Conservation (phyloP, 1,284 basidiomycete species). For the Puccinia triticina region DNA sequence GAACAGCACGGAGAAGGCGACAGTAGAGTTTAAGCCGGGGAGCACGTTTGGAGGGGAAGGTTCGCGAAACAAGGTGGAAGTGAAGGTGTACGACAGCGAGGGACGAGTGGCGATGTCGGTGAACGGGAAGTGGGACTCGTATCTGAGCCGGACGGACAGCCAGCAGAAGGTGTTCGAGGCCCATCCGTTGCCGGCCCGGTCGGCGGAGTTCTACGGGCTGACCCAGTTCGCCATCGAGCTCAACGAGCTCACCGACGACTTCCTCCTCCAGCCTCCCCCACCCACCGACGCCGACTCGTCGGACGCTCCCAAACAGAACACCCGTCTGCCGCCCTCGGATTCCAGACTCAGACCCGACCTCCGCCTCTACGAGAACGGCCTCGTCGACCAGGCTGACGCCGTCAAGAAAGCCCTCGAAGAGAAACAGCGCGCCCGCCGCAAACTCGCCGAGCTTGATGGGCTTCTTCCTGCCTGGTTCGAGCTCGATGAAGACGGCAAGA, state of each 20-base stretch:
- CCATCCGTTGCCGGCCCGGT: conserved; percentile 10
- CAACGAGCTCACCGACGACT: conserved; percentile 69
- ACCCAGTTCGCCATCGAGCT: conserved; percentile 76
- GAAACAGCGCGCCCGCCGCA: conserved; percentile 61
- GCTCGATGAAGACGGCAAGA: background rate
- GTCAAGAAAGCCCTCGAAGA: conserved; percentile 76
- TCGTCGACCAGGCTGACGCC: conserved; percentile 73
- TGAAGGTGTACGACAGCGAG: conserved; percentile 40
- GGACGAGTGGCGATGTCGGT: conserved; percentile 53
- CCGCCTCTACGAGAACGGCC: conserved; percentile 78
- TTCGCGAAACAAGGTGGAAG: conserved; percentile 51
- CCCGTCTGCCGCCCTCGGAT: conserved; percentile 75
- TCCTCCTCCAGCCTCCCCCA: background rate
- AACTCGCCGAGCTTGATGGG: conserved; percentile 60
- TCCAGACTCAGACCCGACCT: conserved; percentile 84
- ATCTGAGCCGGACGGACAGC: conserved; percentile 54
- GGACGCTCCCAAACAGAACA: background rate
- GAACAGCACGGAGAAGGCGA: conserved; percentile 66
- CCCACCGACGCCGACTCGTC: background rate
- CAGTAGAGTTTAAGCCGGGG: conserved; percentile 79
- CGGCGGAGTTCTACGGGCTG: conserved; percentile 79
- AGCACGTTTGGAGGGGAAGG: conserved; percentile 57
- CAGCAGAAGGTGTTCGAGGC: conserved; percentile 28
- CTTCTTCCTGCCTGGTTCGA: conserved; percentile 34
- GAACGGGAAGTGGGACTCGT: conserved; percentile 51